phyloP scores from a whole-genome alignment of 2,329 filamentous ascomycete species.

The Diaporthe citriasiana region DNA sequence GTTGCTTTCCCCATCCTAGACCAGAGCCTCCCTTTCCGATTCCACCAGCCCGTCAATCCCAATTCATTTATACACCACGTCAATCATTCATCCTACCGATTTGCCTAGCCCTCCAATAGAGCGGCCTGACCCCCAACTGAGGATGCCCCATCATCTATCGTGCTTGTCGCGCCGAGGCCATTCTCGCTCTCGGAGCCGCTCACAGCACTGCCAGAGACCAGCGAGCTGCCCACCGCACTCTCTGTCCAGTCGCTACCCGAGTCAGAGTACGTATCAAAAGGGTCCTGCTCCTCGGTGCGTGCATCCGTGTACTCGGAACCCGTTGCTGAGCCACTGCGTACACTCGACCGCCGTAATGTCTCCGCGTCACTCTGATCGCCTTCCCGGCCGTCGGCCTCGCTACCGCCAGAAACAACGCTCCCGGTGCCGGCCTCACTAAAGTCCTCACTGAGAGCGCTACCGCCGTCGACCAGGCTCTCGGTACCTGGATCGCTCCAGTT shows the following conservation, averaged over 20 bases:
- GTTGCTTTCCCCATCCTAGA: background rate
- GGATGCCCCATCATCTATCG: conserved; percentile 33
- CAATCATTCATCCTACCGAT: background rate
- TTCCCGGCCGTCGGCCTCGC: conserved; percentile 7
- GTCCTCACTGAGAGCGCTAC: conserved; percentile 36
- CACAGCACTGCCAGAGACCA: conserved; percentile 44
- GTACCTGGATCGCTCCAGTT: conserved; percentile 28
- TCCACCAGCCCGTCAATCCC: background rate
- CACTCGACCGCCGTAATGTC: conserved; percentile 63
- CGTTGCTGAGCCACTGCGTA: conserved; percentile 35
- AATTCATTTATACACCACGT: background rate
- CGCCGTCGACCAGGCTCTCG: conserved; percentile 29
- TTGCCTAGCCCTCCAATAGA: conserved; percentile 41
- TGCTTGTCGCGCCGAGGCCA: conserved; percentile 30
- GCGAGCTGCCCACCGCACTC: conserved; percentile 52
- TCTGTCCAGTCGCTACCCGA: conserved; percentile 65
- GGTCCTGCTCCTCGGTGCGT: conserved; percentile 43
- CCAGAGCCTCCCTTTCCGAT: background rate
- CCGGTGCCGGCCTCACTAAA: conserved; percentile 27
- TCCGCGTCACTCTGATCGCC: conserved; percentile 64
- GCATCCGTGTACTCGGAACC: conserved; percentile 38
- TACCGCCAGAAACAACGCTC: conserved; percentile 20
- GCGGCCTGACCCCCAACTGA: conserved; percentile 44
- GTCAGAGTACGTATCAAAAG: conserved; percentile 50
- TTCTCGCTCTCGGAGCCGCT: conserved; percentile 42